Conservation (phyloP, 148 eudicot species). For the Simmondsia chinensis region DNA sequence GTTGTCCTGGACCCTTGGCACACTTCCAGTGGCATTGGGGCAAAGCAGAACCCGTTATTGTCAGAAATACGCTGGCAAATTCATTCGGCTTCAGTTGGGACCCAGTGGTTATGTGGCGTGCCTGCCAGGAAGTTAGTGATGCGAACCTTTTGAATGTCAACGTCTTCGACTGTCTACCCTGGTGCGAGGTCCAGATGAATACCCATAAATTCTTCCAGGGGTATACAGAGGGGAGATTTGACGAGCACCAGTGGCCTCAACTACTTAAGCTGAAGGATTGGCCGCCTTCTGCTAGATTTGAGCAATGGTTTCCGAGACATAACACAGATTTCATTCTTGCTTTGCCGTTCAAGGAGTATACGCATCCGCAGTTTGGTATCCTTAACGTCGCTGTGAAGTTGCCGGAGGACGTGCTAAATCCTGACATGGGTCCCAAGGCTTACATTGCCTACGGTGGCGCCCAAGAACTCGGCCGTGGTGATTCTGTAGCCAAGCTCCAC, state of each 20-base stretch:
- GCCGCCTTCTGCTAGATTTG: slow-evolving; percentile 67
- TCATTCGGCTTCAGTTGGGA: slow-evolving; percentile 89
- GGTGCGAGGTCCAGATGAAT: slow-evolving; percentile 93
- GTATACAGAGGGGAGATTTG: slow-evolving; percentile 59
- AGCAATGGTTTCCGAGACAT: slow-evolving; percentile 85
- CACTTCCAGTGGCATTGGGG: slow-evolving; percentile 95
- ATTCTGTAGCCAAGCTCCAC: slow-evolving; percentile 83
- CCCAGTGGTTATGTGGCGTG: slow-evolving; percentile 94
- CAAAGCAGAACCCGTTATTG: slow-evolving; percentile 88
- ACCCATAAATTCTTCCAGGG: slow-evolving; percentile 70
- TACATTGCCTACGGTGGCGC: slow-evolving; percentile 77
- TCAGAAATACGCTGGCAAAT: slow-evolving; percentile 46
- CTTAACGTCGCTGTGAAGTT: slow-evolving; percentile 72
- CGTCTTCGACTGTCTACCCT: slow-evolving; percentile 90
- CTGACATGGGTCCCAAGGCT: slow-evolving; percentile 90
- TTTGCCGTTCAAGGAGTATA: slow-evolving; percentile 79
- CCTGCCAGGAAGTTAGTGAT: slow-evolving; percentile 38
- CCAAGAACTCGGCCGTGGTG: slow-evolving; percentile 83
- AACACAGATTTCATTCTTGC: slow-evolving; percentile 65
- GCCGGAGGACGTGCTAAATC: slow-evolving; percentile 65
- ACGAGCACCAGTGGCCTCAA: slow-evolving; percentile 73
- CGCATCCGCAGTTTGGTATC: slow-evolving; percentile 64
- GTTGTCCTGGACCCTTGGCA: slow-evolving; percentile 33
- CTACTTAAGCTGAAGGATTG: slow-evolving; percentile 90
- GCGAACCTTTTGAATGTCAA: slow-evolving; percentile 42